These are phyloP conservation scores for Canariomyces notabilis DNA, from an alignment of 2,329 filamentous ascomycete species.

Conservation along the genomic window DNA sequence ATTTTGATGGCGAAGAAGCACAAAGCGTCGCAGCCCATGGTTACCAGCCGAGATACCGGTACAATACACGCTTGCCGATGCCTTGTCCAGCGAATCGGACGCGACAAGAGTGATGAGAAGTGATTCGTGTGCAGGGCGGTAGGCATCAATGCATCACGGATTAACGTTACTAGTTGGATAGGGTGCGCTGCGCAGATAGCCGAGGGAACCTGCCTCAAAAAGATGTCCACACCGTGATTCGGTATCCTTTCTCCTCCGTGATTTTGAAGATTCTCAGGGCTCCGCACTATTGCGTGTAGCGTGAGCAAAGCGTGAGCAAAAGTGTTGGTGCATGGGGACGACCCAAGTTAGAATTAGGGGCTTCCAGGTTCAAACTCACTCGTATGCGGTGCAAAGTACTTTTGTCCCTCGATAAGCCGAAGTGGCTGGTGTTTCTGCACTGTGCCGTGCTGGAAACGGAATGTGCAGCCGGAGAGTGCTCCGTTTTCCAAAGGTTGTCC, in stretches of 20 bases:
- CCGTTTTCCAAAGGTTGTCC: background rate
- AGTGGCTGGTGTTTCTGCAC: too few relatives aligned
- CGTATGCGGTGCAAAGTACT: too few relatives aligned
- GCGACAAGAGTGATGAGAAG: background rate
- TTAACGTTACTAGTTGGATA: too few relatives aligned
- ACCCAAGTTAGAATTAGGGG: too few relatives aligned
- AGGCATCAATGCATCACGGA: too few relatives aligned
- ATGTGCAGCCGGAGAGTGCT: background rate
- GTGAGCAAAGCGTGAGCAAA: background rate
- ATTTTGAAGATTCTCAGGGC: background rate
- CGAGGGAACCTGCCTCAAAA: too few relatives aligned
- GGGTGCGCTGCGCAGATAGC: background rate
- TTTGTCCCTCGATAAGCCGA: too few relatives aligned
- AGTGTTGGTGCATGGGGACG: too few relatives aligned
- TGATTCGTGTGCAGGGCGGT: background rate
- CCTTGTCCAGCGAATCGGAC: background rate
- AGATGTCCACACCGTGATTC: background rate
- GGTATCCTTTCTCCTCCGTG: too few relatives aligned
- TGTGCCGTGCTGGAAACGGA: background rate
- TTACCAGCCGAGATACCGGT: slow-evolving; percentile 11
- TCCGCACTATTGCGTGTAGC: background rate
- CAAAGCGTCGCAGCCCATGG: slow-evolving; percentile 11
- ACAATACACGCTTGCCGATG: slow-evolving; percentile 6
- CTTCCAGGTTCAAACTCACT: too few relatives aligned
- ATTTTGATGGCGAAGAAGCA: slow-evolving; percentile 4